These are phyloP conservation scores for Primulina huaijiensis DNA, from an alignment of 257 asterid species.

Conservation along the genomic window DNA sequence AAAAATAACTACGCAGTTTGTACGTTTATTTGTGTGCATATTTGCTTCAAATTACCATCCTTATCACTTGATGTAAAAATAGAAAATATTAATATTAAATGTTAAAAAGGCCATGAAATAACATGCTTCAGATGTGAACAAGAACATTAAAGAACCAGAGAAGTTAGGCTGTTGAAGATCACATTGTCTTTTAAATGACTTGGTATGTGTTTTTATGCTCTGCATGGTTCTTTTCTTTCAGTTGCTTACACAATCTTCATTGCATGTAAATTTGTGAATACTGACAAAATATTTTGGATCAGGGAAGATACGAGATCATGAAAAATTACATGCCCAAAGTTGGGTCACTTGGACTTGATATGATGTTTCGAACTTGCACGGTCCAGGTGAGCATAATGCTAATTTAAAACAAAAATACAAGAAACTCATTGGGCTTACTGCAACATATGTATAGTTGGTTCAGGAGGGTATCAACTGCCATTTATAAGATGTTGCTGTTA, in stretches of 20 bases:
- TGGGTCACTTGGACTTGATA: conserved; percentile 95
- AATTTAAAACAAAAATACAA: background rate
- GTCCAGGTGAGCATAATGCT: conserved; percentile 52
- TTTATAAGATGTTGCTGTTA: conserved; percentile 1
- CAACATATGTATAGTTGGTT: background rate
- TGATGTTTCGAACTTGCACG: conserved; percentile 95
- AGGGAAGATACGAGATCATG: conserved; percentile 96
- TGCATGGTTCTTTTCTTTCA: background rate
- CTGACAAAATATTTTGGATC: conserved; percentile 42
- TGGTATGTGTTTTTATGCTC: background rate
- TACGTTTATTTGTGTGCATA: background rate
- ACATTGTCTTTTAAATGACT: background rate
- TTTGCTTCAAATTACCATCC: background rate
- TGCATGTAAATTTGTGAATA: conserved; percentile 4
- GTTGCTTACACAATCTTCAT: background rate
- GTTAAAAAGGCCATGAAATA: background rate
- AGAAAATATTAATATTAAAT: no score
- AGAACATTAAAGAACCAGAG: background rate
- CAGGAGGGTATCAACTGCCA: conserved; percentile 16
- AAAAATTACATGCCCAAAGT: conserved; percentile 96
- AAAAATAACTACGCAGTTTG: no score
- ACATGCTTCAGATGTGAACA: background rate
- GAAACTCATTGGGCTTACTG: background rate
- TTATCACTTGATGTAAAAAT: background rate
- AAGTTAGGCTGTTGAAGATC: background rate